A percentile compares a stretch with the other conserved stretches of the same genome.
Evolutionary conservation across 805 yeast species (phyloP).

Genomic region (Hanseniaspora nectarophila): DNA sequence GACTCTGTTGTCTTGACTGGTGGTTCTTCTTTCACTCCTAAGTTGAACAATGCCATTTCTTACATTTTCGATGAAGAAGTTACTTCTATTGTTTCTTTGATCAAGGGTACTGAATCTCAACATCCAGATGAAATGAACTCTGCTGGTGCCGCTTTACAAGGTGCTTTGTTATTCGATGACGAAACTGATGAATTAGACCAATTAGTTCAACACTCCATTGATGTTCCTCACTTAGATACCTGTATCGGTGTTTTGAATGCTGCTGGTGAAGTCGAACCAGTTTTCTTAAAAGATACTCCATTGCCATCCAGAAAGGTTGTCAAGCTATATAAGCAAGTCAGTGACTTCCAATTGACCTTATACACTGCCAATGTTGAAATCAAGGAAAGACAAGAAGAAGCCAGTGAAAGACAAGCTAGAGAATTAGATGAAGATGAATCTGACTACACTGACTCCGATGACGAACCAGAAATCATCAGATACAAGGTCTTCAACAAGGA

Average conservation of each 20-base stretch:
- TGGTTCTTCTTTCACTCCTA: conserved; percentile 87
- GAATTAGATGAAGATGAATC: conserved; percentile 39
- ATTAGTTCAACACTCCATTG: conserved; percentile 62
- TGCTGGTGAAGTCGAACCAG: conserved; percentile 58
- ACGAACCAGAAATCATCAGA: conserved; percentile 79
- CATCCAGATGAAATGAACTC: conserved; percentile 83
- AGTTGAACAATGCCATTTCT: conserved; percentile 64
- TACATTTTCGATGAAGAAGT: conserved; percentile 72
- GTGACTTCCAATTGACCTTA: conserved; percentile 55
- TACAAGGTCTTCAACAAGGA: conserved; percentile 66
- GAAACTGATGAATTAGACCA: conserved; percentile 73
- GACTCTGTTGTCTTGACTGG: conserved; percentile 88
- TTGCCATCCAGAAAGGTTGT: conserved; percentile 76
- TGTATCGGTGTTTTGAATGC: conserved; percentile 76
- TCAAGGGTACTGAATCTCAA: conserved; percentile 60
- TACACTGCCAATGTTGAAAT: conserved; percentile 78
- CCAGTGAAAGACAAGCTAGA: conserved; percentile 41
- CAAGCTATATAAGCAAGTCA: conserved; percentile 48
- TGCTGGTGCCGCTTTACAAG: conserved; percentile 96
- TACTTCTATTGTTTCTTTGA: conserved; percentile 57
- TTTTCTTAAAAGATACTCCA: conserved; percentile 74
- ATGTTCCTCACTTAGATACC: conserved; percentile 74
- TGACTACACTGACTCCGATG: conserved; percentile 48
- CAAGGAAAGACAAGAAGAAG: conserved; percentile 66
- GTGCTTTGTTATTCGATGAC: conserved; percentile 61